Evolutionary conservation across 352 stramenopile species (phyloP), one percentile per base, ranked within the genome.

Genomic region (Pythium brachiatum): DNA sequence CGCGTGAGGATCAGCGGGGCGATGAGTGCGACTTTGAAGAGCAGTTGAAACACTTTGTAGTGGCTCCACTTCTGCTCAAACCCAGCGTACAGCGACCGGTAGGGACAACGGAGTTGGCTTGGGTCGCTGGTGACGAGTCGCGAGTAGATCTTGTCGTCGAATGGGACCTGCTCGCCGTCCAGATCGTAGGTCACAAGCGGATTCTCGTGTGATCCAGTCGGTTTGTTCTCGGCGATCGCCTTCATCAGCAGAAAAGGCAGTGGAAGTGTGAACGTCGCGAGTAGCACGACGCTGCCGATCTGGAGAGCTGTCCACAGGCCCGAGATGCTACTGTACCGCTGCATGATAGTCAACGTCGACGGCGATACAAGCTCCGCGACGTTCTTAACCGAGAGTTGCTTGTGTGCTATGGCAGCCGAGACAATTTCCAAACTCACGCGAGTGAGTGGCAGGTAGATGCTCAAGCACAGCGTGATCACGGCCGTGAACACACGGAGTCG

Each of bases 41-140:
- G 25, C n/a, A 86, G 57, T 52, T 80, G 67, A 1, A 79, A 63
- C 0, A 84, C 69, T 57, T 83, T 82, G 62, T 84, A 87, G 60
- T 75, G 70, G n/a, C 66, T 70, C 78, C 75, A 84, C 7, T 64
- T 60, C 44, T 67, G 68, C 55, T 87, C 75, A 39, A 83, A 83
- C 21, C 78, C 71, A 7, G 60, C 64, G 60, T 87, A 87, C 18
- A 87, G 69, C 41, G 75, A 83, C 0, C 68, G 68, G 53, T 83
- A 87, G 0, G 78, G 78, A 36, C 71, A 83, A 7, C 59, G 57
- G n/a, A 81, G 55, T 46, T 87, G 77, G 9, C 60, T 75, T 8
- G 78, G 70, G n/a, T 85, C 69, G 2, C 58, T 69, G 1, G 67
- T 36, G 4, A 87, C 66, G 0, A 80, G 62, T 3, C 69, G 69